Percentiles rank a stretch among this genome's conserved stretches.
Evolutionary conservation across 306 rosid species (phyloP).

Genomic region (Sicyos baderoa): DNA sequence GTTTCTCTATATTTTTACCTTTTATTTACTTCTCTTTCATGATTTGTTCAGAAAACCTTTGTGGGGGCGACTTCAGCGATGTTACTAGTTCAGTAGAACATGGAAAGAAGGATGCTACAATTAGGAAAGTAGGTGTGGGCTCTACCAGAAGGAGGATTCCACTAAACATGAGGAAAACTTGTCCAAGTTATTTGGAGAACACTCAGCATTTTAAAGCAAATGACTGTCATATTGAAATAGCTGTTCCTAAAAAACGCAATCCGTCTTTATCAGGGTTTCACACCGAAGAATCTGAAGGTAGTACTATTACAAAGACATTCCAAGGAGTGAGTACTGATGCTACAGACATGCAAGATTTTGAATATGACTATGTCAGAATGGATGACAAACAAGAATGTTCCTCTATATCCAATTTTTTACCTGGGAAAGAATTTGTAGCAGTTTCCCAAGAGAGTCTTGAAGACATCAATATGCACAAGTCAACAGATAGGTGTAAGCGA

Average conservation of each 20-base stretch:
- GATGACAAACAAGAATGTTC: conserved; percentile 78
- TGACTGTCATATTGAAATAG: conserved; percentile 73
- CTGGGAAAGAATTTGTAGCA: conserved; percentile 43
- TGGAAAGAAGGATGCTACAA: conserved; percentile 39
- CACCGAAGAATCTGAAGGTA: conserved; percentile 68
- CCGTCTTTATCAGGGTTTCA: conserved; percentile 31
- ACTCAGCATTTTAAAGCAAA: conserved; percentile 38
- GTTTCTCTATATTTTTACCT: conserved; percentile 3
- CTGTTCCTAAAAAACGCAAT: conserved; percentile 44
- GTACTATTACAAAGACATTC: conserved; percentile 61
- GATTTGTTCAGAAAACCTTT: conserved; percentile 45
- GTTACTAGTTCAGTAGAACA: conserved; percentile 48
- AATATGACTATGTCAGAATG: conserved; percentile 56
- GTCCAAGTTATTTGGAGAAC: conserved; percentile 40
- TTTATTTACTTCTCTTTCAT: neutral
- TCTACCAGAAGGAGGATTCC: conserved; percentile 42
- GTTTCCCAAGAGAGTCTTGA: conserved; percentile 42
- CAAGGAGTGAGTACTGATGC: conserved; percentile 53
- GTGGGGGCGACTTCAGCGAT: conserved; percentile 54
- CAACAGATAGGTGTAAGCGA: conserved; percentile 34
- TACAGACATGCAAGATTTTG: conserved; percentile 47
- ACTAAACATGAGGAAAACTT: conserved; percentile 39
- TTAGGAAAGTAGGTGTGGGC: conserved; percentile 34
- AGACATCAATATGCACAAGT: conserved; percentile 29
- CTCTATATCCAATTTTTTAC: conserved; percentile 49